phyloP scores from a whole-genome alignment of 164 flowering plant species.

The Berberis thunbergii region DNA sequence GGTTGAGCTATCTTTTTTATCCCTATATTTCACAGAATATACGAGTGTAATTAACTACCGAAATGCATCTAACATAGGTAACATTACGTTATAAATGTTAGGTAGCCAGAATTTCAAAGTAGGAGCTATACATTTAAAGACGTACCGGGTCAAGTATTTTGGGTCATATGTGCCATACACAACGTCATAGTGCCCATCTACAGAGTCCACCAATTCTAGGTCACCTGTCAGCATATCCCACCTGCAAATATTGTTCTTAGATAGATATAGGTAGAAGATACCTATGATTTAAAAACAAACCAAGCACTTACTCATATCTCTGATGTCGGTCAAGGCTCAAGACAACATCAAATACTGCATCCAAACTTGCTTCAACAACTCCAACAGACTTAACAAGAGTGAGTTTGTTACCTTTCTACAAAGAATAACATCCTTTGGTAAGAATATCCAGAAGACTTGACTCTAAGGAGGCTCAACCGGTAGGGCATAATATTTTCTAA shows the following conservation, averaged over 20 bases:
- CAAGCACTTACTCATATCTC: slow-evolving; percentile 78
- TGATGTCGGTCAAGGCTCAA: slow-evolving; percentile 46
- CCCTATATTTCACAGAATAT: too few relatives aligned
- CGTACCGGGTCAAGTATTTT: slow-evolving; percentile 51
- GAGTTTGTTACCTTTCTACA: slow-evolving; percentile 45
- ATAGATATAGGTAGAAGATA: slow-evolving; percentile 10
- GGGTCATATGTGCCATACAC: slow-evolving; percentile 76
- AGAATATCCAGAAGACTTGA: slow-evolving; percentile 1
- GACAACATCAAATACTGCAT: slow-evolving; percentile 74
- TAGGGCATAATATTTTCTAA: background rate
- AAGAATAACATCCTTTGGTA: slow-evolving; percentile 5
- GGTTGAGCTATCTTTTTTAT: too few relatives aligned
- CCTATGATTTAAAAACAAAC: background rate
- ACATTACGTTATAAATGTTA: too few relatives aligned
- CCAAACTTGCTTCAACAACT: slow-evolving; percentile 78
- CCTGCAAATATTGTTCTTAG: slow-evolving; percentile 45
- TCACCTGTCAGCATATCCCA: slow-evolving; percentile 90
- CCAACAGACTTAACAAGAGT: slow-evolving; percentile 79
- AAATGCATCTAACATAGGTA: too few relatives aligned
- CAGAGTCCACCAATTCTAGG: slow-evolving; percentile 66
- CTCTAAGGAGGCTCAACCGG: background rate
- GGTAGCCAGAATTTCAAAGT: too few relatives aligned
- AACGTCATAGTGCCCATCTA: slow-evolving; percentile 77
- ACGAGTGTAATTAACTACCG: too few relatives aligned
- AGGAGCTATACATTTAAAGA: background rate